These are phyloP conservation scores for Raffaelea ambrosiae DNA, from an alignment of 2,329 filamentous ascomycete species.

Conservation along the genomic window DNA sequence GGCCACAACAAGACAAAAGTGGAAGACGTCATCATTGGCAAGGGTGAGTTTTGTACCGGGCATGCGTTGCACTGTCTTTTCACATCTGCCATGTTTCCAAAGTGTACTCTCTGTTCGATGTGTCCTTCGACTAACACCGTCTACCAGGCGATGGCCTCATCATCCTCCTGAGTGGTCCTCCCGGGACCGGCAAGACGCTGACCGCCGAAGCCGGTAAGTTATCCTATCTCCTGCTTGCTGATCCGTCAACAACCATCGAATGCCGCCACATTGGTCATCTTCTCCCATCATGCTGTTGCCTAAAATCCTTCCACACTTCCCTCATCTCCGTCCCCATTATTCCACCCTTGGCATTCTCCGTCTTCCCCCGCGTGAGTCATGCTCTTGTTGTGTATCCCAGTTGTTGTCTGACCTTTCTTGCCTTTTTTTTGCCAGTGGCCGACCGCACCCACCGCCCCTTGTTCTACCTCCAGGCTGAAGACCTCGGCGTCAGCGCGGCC, in stretches of 20 bases:
- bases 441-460: conserved; percentile 34
- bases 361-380: too few species aligned
- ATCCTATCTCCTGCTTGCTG: too few species aligned
- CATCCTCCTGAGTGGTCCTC: conserved; percentile 26
- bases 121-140: too few species aligned
- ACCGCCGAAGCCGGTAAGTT: conserved; percentile 22
- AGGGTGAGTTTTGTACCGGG: conserved; percentile 17
- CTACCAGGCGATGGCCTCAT: conserved; percentile 27
- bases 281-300: too few species aligned
- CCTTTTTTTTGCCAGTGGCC: conserved; percentile 18
- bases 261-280: too few species aligned
- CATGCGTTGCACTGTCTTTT: background rate
- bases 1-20: conserved; percentile 15
- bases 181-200: conserved; percentile 37
- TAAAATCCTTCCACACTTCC: too few species aligned
- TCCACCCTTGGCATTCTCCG: background rate
- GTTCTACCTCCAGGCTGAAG: conserved; percentile 34
- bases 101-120: too few species aligned
- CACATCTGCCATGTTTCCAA: too few species aligned
- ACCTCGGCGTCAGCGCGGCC: conserved; percentile 34
- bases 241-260: too few species aligned
- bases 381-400: background rate
- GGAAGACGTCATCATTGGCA: conserved; percentile 32
- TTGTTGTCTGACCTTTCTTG: background rate
- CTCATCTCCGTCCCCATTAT: background rate